Base-by-base conservation (phyloP, 768 basidiomycete genomes). In the Glaciozyma antarctica region DNA sequence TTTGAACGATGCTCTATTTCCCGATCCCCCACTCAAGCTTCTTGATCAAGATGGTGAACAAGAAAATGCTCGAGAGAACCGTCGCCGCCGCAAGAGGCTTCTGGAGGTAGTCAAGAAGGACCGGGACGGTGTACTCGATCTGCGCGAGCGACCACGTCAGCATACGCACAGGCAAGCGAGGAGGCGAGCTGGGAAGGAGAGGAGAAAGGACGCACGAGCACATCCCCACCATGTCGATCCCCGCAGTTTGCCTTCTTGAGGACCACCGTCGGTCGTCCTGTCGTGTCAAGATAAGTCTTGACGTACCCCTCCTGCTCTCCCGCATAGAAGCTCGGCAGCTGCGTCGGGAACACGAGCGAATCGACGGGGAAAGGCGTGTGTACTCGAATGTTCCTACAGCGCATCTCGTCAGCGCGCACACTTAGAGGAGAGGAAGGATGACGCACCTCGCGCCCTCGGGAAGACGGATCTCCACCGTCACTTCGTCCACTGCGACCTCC, bases 221-320 rank as follows among this genome's bases (percentile, higher is more conserved):
- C 86, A 67, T 81, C 79, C 64, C 85, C 85, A 19, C 82, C 82
- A 75, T 98, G 93, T 70, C 82, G 85, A 73, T 88, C 83, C 0
- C 90, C 91, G 66, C 90, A 79, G 63, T 86, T 78, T 60, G 82
- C 78, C 78, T 91, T 94, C 61, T 80, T 76, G 70, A 98, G 80
- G 8, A 82, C 83, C 64, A 97, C 78, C 9, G 82, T 81, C 13
- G 92, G 92, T 32, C 93, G 86, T 38, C 95, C 95, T 49, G 80
- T 81, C 45, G 92, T 90, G 76, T 99, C 95, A 34, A 99, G 84
- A 78, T 94, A 98, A 7, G 89, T 89, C 66, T 70, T 67, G 81
- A 87, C 22, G 80, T 87, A n/a, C 82, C 83, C 61, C 22, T 47
- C 34, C 15, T 43, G 17, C 15, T 22, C 6, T 0, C 34, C 21